Evolutionary conservation across 768 basidiomycete genomes (phyloP).

Genomic region (Agrocybe chaxingu): DNA sequence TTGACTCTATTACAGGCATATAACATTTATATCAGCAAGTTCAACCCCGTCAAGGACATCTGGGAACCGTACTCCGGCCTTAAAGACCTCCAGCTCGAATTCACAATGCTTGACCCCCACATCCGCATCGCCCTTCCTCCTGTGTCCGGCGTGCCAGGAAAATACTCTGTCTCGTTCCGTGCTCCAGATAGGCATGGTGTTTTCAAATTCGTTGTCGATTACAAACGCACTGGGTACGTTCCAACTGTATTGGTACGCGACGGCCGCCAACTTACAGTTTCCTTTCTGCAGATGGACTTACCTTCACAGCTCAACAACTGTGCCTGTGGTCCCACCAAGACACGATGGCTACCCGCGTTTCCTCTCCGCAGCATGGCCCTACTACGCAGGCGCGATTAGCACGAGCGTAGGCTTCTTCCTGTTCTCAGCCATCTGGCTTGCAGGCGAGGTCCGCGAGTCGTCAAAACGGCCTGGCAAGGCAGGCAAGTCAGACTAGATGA

Average conservation of each 20-base stretch:
- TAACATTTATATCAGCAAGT: conserved; percentile 68
- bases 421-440: conserved; percentile 86
- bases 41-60: conserved; percentile 44
- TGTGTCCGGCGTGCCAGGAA: conserved; percentile 52
- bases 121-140: conserved; percentile 75
- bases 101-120: conserved; percentile 99
- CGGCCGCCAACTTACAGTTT: conserved; percentile 2
- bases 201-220: conserved; percentile 93
- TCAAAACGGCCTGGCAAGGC: conserved; percentile 41
- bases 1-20: conserved; percentile 51
- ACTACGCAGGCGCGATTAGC: conserved; percentile 88
- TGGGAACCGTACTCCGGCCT: conserved; percentile 78
- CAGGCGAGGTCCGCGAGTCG: conserved; percentile 70
- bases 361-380: conserved; percentile 94
- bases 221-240: conserved; percentile 83
- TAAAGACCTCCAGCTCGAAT: conserved; percentile 86
- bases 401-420: conserved; percentile 82
- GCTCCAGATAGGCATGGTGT: conserved; percentile 96
- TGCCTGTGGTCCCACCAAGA: conserved; percentile 87
- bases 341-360: conserved; percentile 97
- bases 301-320: conserved; percentile 68
- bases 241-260: not conserved
- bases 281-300: conserved; percentile 59
- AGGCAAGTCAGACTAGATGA: conserved; percentile 39
- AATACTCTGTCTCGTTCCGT: conserved; percentile 82